Evolutionary conservation across 345 rosid genomes (phyloP).

Genomic region (Populus pruinosa): DNA sequence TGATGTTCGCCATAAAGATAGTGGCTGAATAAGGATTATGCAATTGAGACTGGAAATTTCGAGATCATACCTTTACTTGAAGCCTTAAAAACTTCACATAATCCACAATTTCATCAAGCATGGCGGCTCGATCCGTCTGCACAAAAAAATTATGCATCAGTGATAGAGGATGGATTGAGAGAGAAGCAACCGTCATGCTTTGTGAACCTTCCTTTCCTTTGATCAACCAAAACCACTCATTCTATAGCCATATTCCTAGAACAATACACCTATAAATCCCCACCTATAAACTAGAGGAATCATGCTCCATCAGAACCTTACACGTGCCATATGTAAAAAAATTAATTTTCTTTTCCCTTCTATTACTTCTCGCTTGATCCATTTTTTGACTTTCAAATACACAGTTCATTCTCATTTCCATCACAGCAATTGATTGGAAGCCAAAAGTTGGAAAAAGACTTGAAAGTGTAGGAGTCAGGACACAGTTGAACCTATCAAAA

Average conservation of each 20-base stretch:
- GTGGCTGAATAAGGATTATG: background rate
- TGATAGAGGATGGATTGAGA: background rate
- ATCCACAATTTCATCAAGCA: slow-evolving; percentile 99
- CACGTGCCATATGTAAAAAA: background rate
- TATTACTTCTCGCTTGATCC: background rate
- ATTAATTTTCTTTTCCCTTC: background rate
- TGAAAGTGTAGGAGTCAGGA: background rate
- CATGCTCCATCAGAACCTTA: background rate
- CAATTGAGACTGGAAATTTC: background rate
- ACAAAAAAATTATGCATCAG: slow-evolving; percentile 16
- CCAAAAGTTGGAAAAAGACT: background rate
- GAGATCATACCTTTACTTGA: slow-evolving; percentile 79
- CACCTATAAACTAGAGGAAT: background rate
- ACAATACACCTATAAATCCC: background rate
- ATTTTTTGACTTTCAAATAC: slow-evolving; percentile 1
- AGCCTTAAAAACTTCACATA: slow-evolving; percentile 98
- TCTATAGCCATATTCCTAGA: background rate
- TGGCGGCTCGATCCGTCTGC: slow-evolving; percentile 93
- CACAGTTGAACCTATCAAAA: background rate
- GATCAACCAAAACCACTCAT: background rate
- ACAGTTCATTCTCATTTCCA: background rate
- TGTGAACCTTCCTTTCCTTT: background rate
- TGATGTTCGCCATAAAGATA: background rate
- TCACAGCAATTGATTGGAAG: background rate
- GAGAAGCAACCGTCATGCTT: background rate